Evolutionary conservation across 495 filamentous ascomycete genomes (phyloP), one percentile per base, ranked within the genome.

Genomic region (Beverwykella pulmonaria): DNA sequence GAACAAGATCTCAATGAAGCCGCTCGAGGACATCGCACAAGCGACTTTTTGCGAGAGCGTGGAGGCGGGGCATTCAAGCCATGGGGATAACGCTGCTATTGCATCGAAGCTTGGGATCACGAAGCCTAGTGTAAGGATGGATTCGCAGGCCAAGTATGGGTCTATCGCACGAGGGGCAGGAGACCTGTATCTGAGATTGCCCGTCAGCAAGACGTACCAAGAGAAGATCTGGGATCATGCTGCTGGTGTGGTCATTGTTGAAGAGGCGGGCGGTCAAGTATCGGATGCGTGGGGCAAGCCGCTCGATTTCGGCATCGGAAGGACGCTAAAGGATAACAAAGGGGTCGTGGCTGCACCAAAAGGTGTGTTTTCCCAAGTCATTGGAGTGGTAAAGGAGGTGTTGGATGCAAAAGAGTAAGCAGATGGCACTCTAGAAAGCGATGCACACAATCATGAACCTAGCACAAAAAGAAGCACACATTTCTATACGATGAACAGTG

Each of bases 221-320:
- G 94, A 99, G 83, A 99, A 99, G 83, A 98, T 99, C 68, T 99
- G 94, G 94, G 94, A 99, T 75, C 94, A 99, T 78, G 95, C 93
- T 30, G 93, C 92, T n/a, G 94, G 94, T 34, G 92, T 95, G 65
- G 77, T 99, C 55, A 93, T 99, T 70, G 92, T 97, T 12, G 84
- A 92, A 52, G 94, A 99, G 77, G 92, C 95, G 4, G 94, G 95
- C 53, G 95, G 93, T 25, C 81, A 89, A 72, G 94, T 98, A 34
- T 95, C 90, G 19, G 94, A 97, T 77, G 88, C 87, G 58, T 83
- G 86, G 65, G 93, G 93, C 48, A 86, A 87, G 70, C 79, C 84
- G 41, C 80, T 99, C 67, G 88, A 98, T 74, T 98, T 98, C 73
- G 86, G 87, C 65, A 83, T 87, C 59, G 94, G 94, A 56, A 83